Evolutionary conservation across 2,329 filamentous ascomycete genomes (phyloP), one percentile per base, ranked within the genome.

Genomic region (Neoscytalidium dimidiatum): DNA sequence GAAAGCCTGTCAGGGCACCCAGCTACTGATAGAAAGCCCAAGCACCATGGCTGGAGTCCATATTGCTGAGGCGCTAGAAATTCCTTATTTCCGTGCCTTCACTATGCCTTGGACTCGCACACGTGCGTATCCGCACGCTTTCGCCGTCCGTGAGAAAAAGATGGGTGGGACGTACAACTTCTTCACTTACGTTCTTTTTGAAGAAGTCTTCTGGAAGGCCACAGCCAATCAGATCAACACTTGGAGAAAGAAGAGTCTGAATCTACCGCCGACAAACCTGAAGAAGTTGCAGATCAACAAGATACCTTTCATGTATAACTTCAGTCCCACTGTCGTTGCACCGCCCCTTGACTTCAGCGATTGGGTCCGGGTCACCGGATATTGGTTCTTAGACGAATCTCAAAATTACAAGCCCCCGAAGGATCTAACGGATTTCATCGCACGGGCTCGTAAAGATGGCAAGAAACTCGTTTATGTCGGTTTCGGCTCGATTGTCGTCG

Each of bases 101-200:
- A 96, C 93, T 19, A 99, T 99, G 95, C 95, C 95, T 0, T 99
- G 95, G 95, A 97, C 95, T 0, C 88, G 94, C 56, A 99, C 95
- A 17, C 86, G 95, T 62, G 93, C 94, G 0, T 99, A 99, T 72
- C 95, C 95, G 2, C 95, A 99, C 77, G 95, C 95, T 0, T 99
- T 99, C 78, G 90, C 94, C 28, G 94, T 96, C 67, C 91, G 93
- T 1, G 92, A 96, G 67, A 89, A 92, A 77, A 97, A 96, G 80
- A 92, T 96, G 88, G 95, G 95, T 63, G 95, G 95, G 26, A 90
- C 90, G 0, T 98, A 97, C 82, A 99, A 99, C 74, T 93, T 94
- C 75, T 89, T 96, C 73, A 95, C 93, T 0, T 99, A 99, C 71
- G 89, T 96, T 67, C 91, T 97, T 85, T 97, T 99, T 74, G 95